phyloP scores from a whole-genome alignment of 352 stramenopile species.

The Pythium sp. region DNA sequence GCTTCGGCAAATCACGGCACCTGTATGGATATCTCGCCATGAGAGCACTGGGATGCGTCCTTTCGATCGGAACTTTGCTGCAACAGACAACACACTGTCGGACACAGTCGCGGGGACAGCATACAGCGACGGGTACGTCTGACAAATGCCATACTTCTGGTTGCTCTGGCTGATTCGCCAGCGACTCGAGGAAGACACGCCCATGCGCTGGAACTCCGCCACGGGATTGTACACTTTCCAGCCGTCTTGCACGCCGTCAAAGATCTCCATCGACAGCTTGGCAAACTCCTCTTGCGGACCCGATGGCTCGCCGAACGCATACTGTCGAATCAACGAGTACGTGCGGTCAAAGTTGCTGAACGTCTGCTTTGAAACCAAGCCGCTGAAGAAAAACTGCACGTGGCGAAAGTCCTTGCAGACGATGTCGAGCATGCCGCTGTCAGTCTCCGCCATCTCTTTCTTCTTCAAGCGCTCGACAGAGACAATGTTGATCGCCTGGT shows the following conservation, averaged over 20 bases:
- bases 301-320: slow-evolving; percentile 53
- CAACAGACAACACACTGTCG: slow-evolving; percentile 56
- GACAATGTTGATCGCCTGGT: slow-evolving; percentile 69
- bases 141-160: slow-evolving; percentile 60
- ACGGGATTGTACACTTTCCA: slow-evolving; percentile 73
- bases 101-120: slow-evolving; percentile 62
- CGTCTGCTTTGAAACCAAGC: slow-evolving; percentile 72
- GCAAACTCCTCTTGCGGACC: slow-evolving; percentile 60
- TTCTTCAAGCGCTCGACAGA: slow-evolving; percentile 73
- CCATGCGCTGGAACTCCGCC: slow-evolving; percentile 68
- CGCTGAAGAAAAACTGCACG: slow-evolving; percentile 72
- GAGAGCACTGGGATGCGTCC: slow-evolving; percentile 77
- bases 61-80: slow-evolving; percentile 86
- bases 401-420: slow-evolving; percentile 82
- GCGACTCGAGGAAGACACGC: slow-evolving; percentile 43
- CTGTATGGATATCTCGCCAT: slow-evolving; percentile 71
- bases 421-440: slow-evolving; percentile 69
- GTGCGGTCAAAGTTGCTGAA: slow-evolving; percentile 77
- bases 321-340: slow-evolving; percentile 53
- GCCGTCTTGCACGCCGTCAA: slow-evolving; percentile 45
- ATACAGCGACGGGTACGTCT: slow-evolving; percentile 78
- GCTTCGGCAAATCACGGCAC: slow-evolving; percentile 77
- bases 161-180: slow-evolving; percentile 78
- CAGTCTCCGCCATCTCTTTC: slow-evolving; percentile 72
- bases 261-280: slow-evolving; percentile 54